These are phyloP conservation scores for Vachellia pachyceras DNA, from an alignment of 306 rosid species.

Conservation along the genomic window DNA sequence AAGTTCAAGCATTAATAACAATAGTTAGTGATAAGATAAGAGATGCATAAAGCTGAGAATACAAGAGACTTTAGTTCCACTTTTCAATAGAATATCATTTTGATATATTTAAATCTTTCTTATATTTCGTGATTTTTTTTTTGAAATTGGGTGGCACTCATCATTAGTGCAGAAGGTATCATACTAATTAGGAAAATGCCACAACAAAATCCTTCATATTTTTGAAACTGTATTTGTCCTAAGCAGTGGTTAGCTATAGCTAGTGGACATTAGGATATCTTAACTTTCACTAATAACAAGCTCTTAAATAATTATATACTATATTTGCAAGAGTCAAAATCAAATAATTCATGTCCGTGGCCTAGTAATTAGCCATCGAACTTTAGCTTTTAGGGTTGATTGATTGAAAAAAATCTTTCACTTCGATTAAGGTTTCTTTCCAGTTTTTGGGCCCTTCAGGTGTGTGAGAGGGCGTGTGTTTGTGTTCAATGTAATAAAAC, in stretches of 20 bases:
- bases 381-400: neutral
- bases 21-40: neutral
- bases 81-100: too few species aligned
- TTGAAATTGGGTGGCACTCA: neutral
- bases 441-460: conserved; percentile 1
- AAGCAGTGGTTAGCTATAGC: neutral
- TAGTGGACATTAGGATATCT: neutral
- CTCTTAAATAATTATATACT: neutral
- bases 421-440: neutral
- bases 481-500: neutral
- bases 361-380: neutral
- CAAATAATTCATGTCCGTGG: neutral
- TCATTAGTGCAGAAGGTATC: neutral
- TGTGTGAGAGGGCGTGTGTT: neutral
- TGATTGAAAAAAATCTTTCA: neutral
- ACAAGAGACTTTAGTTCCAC: too few species aligned
- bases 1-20: neutral
- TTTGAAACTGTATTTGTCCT: neutral
- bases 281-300: neutral
- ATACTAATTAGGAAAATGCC: neutral
- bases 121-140: neutral
- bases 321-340: neutral
- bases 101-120: neutral
- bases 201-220: neutral
- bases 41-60: too few species aligned